phyloP scores from a whole-genome alignment of 805 yeast genomes.

The Spathaspora passalidarum region DNA sequence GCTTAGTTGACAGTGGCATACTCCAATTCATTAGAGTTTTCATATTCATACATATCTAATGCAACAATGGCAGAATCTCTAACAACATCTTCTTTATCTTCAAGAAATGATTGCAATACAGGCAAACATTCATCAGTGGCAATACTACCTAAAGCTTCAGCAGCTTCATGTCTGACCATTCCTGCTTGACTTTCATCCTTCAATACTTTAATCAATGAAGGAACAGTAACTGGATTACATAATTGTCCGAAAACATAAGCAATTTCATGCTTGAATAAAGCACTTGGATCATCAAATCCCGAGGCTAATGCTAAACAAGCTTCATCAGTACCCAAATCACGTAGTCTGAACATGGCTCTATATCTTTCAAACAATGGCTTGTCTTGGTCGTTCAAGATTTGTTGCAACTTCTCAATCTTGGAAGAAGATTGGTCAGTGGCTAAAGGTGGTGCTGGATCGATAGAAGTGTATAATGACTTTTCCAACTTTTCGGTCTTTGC shows the following conservation, averaged over 20 bases:
- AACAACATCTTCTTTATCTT: slow-evolving; percentile 85
- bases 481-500: slow-evolving; percentile 69
- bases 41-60: slow-evolving; percentile 96
- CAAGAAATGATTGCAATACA: slow-evolving; percentile 71
- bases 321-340: slow-evolving; percentile 92
- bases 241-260: slow-evolving; percentile 98
- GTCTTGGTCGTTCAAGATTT: slow-evolving; percentile 69
- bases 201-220: slow-evolving; percentile 78
- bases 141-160: slow-evolving; percentile 96
- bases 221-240: slow-evolving; percentile 89
- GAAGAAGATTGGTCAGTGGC: slow-evolving; percentile 50
- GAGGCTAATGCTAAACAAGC: slow-evolving; percentile 89
- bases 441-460: slow-evolving; percentile 98
- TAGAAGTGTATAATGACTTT: slow-evolving; percentile 74
- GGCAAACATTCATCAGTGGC: slow-evolving; percentile 96
- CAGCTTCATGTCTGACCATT: slow-evolving; percentile 99
- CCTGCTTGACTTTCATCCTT: slow-evolving; percentile 81
- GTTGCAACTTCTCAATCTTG: slow-evolving; percentile 63
- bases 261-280: slow-evolving; percentile 94
- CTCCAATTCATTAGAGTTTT: slow-evolving; percentile 78
- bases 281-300: slow-evolving; percentile 88
- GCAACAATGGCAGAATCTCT: slow-evolving; percentile 97
- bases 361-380: slow-evolving; percentile 88
- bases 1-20: slow-evolving; percentile 46
- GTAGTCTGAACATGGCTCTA: slow-evolving; percentile 96